phyloP scores from a whole-genome alignment of 2,329 filamentous ascomycete species.

The Beauveria sp. region DNA sequence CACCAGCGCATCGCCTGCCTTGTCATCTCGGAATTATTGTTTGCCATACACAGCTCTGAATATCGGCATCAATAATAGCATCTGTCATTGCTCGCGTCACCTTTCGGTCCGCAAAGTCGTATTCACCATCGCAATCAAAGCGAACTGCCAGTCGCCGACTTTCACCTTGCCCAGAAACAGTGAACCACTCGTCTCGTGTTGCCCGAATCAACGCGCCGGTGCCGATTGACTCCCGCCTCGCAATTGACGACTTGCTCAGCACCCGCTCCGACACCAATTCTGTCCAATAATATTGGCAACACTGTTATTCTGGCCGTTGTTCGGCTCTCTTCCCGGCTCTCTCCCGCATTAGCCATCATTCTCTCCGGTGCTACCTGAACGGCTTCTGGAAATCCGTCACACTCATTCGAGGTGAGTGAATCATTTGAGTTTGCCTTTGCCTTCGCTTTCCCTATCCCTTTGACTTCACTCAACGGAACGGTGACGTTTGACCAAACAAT shows the following conservation, averaged over 20 bases:
- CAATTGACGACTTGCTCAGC: constrained; percentile 20
- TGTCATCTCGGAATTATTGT: neutral
- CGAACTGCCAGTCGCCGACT: constrained; percentile 13
- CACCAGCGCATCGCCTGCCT: neutral
- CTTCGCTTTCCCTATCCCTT: constrained; percentile 4
- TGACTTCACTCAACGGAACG: neutral
- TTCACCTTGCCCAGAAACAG: constrained; percentile 18
- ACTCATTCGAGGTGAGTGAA: constrained; percentile 28
- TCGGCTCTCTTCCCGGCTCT: constrained; percentile 21
- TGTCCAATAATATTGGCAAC: constrained; percentile 28
- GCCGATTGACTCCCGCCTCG: constrained; percentile 24
- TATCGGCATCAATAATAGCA: neutral
- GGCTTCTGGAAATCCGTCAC: constrained; percentile 18
- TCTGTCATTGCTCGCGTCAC: constrained; percentile 8
- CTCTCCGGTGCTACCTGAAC: constrained; percentile 13
- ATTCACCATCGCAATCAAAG: constrained; percentile 1
- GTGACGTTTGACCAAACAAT: neutral
- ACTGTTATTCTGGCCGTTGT: constrained; percentile 24
- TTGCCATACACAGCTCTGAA: neutral
- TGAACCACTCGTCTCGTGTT: constrained; percentile 22
- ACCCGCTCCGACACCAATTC: constrained; percentile 23
- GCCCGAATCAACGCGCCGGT: constrained; percentile 25
- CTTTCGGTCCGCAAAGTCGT: constrained; percentile 4
- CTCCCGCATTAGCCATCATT: constrained; percentile 16
- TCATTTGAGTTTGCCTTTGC: constrained; percentile 9